phyloP scores from a whole-genome alignment of 2,329 filamentous ascomycete species.

The Elsinoe ampelina region DNA sequence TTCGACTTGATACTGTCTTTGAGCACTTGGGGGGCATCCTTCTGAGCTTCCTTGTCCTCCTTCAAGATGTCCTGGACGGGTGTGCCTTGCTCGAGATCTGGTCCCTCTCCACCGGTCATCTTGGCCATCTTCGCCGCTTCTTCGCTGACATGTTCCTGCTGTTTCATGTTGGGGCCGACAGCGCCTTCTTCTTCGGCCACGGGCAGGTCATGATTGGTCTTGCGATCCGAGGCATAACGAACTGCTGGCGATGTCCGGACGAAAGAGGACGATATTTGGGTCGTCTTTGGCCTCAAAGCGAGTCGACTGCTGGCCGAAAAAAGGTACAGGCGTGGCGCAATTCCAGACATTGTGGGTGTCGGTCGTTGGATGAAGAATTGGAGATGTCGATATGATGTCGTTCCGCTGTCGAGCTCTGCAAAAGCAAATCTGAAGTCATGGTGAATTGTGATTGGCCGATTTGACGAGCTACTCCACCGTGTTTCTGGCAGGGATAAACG shows the following conservation, averaged over 20 bases:
- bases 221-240: constrained; percentile 1
- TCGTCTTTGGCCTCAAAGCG: not conserved
- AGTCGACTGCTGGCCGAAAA: constrained; percentile 3
- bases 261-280: not conserved
- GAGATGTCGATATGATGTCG: not conserved
- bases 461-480: not conserved
- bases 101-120: constrained; percentile 48
- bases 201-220: constrained; percentile 8
- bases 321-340: constrained; percentile 2
- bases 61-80: constrained; percentile 59
- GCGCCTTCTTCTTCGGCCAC: constrained; percentile 24
- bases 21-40: constrained; percentile 58
- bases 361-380: not conserved
- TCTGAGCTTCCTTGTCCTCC: constrained; percentile 51
- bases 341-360: constrained; percentile 2
- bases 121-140: constrained; percentile 53
- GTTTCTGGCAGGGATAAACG: not conserved
- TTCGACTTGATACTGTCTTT: constrained; percentile 47
- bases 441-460: not conserved
- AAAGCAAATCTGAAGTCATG: not conserved
- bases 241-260: not conserved
- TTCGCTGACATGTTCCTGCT: constrained; percentile 53
- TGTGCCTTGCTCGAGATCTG: constrained; percentile 56
- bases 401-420: not conserved
- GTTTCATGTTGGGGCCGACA: constrained; percentile 42